Conservation (phyloP, 1,139 yeast species). For the Sporopachydermia cereana region DNA sequence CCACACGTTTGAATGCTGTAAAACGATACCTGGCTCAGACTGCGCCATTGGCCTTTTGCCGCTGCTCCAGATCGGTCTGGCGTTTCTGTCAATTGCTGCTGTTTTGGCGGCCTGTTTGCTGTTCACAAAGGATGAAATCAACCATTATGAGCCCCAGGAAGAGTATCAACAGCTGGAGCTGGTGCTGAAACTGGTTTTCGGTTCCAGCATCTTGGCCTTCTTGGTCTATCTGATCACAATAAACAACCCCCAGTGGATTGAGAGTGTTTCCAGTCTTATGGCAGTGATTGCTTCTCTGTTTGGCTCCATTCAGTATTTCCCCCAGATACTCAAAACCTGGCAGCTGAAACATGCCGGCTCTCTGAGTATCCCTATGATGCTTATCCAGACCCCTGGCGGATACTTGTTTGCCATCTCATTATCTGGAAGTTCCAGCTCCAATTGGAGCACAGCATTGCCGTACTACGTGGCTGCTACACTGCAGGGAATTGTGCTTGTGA, state of each 20-base stretch:
- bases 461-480: slow-evolving; percentile 60
- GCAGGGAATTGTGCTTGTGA: slow-evolving; percentile 41
- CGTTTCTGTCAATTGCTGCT: slow-evolving; percentile 45
- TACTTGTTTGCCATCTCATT: slow-evolving; percentile 63
- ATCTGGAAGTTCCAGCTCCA: slow-evolving; percentile 60
- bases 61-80: slow-evolving; percentile 46
- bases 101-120: slow-evolving; percentile 20
- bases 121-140: slow-evolving; percentile 8
- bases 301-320: slow-evolving; percentile 65
- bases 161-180: slow-evolving; percentile 15
- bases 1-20: slow-evolving; percentile 26
- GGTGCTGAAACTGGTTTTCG: slow-evolving; percentile 16
- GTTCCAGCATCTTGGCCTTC: neutral
- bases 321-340: slow-evolving; percentile 68
- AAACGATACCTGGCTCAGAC: slow-evolving; percentile 20
- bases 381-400: slow-evolving; percentile 87
- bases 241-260: slow-evolving; percentile 14
- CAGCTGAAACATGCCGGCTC: slow-evolving; percentile 68
- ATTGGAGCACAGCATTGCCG: slow-evolving; percentile 85
- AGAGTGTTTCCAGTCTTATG: slow-evolving; percentile 37
- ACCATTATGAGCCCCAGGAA: slow-evolving; percentile 16
- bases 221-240: slow-evolving; percentile 9
- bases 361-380: slow-evolving; percentile 70
- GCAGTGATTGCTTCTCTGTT: slow-evolving; percentile 53
- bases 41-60: slow-evolving; percentile 36